These are phyloP conservation scores for Graphium sp. DNA, from an alignment of 2,329 filamentous ascomycete species.

Conservation along the genomic window DNA sequence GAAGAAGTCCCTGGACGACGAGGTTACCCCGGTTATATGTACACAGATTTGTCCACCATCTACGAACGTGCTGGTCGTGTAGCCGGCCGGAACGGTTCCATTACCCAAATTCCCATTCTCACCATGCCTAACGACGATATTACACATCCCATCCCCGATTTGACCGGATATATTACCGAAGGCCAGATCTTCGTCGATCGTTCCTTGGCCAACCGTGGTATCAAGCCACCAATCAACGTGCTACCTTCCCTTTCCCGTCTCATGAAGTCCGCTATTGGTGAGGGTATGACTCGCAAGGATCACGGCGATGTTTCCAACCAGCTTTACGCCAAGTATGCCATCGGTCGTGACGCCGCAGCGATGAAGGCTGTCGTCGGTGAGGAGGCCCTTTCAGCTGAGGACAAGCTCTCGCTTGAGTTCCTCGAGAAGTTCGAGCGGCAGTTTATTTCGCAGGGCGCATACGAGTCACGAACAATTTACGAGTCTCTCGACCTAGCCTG, in stretches of 20 bases:
- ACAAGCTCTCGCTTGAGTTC: slow-evolving; percentile 96
- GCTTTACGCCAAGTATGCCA: slow-evolving; percentile 98
- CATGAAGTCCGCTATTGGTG: slow-evolving; percentile 99
- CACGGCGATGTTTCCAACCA: slow-evolving; percentile 99
- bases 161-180: slow-evolving; percentile 98
- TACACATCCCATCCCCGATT: slow-evolving; percentile 94
- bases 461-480: slow-evolving; percentile 81
- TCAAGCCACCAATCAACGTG: slow-evolving; percentile 98
- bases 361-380: slow-evolving; percentile 99
- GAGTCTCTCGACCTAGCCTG: slow-evolving; percentile 93
- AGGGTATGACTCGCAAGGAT: slow-evolving; percentile 90
- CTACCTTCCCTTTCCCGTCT: slow-evolving; percentile 93
- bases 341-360: slow-evolving; percentile 90
- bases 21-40: slow-evolving; percentile 99
- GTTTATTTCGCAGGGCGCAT: slow-evolving; percentile 83
- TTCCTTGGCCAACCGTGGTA: slow-evolving; percentile 84
- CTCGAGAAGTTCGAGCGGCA: slow-evolving; percentile 94
- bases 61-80: slow-evolving; percentile 99
- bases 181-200: slow-evolving; percentile 97
- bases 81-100: slow-evolving; percentile 88
- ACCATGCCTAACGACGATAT: slow-evolving; percentile 99
- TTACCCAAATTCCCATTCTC: slow-evolving; percentile 96
- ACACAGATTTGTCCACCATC: slow-evolving; percentile 99
- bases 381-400: slow-evolving; percentile 85
- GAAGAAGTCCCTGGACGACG: slow-evolving; percentile 98